These are phyloP conservation scores for Metschnikowia bowlesiae DNA, from an alignment of 805 yeast species.

Conservation along the genomic window DNA sequence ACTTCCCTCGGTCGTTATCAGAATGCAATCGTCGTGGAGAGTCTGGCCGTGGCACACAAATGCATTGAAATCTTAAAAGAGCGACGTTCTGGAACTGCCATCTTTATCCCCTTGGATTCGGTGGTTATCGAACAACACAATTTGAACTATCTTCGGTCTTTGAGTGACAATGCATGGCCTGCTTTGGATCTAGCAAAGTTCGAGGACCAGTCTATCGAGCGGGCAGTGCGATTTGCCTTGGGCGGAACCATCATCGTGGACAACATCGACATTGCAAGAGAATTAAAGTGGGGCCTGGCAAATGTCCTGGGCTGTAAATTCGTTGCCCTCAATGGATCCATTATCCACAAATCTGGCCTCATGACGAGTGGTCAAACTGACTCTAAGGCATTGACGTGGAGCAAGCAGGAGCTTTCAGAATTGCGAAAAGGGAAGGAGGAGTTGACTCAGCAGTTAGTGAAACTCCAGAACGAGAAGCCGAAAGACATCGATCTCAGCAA, in stretches of 20 bases:
- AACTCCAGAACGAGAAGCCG: conserved; percentile 44
- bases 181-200: conserved; percentile 68
- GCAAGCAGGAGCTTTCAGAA: conserved; percentile 57
- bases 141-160: conserved; percentile 49
- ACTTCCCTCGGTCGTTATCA: conserved; percentile 73
- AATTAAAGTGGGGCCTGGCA: conserved; percentile 54
- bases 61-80: conserved; percentile 79
- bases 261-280: conserved; percentile 59
- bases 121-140: conserved; percentile 52
- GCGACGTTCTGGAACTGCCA: conserved; percentile 78
- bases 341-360: conserved; percentile 79
- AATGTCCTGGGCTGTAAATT: conserved; percentile 50
- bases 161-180: conserved; percentile 57
- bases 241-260: conserved; percentile 80
- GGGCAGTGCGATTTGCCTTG: conserved; percentile 76
- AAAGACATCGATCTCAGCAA: conserved; percentile 54
- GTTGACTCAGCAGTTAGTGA: conserved; percentile 48
- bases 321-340: conserved; percentile 79
- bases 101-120: conserved; percentile 84
- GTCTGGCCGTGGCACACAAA: conserved; percentile 59
- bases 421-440: conserved; percentile 50
- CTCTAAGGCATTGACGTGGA: conserved; percentile 58
- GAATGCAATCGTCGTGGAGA: conserved; percentile 83
- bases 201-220: conserved; percentile 58
- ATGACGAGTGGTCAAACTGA: conserved; percentile 83